Evolutionary conservation across 2,329 filamentous ascomycete genomes (phyloP), one percentile per base, ranked within the genome.

Genomic region (Sporothrix brunneoviolacea): DNA sequence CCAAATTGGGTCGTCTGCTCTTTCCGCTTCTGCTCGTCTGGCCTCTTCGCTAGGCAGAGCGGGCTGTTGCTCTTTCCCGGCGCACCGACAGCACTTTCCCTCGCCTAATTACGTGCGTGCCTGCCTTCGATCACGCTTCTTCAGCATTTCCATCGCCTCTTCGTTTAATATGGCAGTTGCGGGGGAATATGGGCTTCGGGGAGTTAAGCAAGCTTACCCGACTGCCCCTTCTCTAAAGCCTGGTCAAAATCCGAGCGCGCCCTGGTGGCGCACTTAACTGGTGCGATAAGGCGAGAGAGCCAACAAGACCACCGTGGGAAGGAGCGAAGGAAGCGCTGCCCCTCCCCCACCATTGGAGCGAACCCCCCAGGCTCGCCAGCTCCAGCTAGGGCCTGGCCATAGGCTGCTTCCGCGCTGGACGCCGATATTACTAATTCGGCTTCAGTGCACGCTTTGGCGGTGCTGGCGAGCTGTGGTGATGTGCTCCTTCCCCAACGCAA

Each of bases 171-270:
- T 30, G 44, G 22, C 18, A 39, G 33, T 30, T 47, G 16, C 21
- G n/a, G n/a, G n/a, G n/a, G n/a, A n/a, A n/a, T n/a, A n/a, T n/a
- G n/a, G n/a, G n/a, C n/a, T n/a, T n/a, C 22, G 13, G 33, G 21
- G 22, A 38, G 27, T n/a, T 39, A 30, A 39, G 13, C 33, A 42
- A 32, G 44, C 35, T 39, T 30, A 39, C 44, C 43, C 43, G 43
- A 28, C 30, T 27, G 21, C 27, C 21, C 16, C 43, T 15, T n/a
- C 36, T 35, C 35, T 44, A 44, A 24, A 33, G 9, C 28, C 28
- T n/a, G n/a, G n/a, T n/a, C n/a, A n/a, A n/a, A n/a, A n/a, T n/a
- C n/a, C n/a, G n/a, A n/a, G n/a, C n/a, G n/a, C n/a, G n/a, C n/a
- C n/a, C n/a, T n/a, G n/a, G n/a, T n/a, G n/a, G n/a, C 41, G 43